phyloP scores from a whole-genome alignment of 352 stramenopile species.

The Globisporangium yorkense region DNA sequence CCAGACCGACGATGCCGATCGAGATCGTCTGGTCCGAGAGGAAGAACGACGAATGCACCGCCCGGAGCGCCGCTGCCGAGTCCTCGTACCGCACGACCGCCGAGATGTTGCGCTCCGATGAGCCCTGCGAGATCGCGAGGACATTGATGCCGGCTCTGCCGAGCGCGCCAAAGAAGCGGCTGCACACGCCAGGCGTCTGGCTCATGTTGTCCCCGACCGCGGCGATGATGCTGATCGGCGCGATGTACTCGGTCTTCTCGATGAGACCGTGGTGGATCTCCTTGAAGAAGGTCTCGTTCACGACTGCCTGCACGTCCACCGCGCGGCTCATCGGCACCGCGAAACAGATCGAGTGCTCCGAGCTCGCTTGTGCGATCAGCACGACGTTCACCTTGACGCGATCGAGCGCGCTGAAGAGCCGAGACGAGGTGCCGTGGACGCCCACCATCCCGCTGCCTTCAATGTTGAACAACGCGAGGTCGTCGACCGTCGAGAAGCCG shows the following conservation, averaged over 20 bases:
- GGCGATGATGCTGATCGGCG: constrained; percentile 93
- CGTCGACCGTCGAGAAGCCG: constrained; percentile 92
- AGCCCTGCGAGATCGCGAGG: constrained; percentile 93
- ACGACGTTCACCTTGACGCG: constrained; percentile 91
- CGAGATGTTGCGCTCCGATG: constrained; percentile 93
- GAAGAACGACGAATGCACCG: constrained; percentile 94
- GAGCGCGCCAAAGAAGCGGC: constrained; percentile 92
- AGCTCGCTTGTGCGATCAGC: constrained; percentile 92
- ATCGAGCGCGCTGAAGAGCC: constrained; percentile 92
- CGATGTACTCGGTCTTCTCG: constrained; percentile 77
- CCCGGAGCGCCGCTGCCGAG: constrained; percentile 88
- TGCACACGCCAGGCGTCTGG: constrained; percentile 87
- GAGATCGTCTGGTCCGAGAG: constrained; percentile 91
- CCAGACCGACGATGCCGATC: constrained; percentile 88
- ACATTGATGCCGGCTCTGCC: constrained; percentile 94
- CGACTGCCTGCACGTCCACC: constrained; percentile 57
- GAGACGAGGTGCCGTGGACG: constrained; percentile 89
- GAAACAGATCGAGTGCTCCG: constrained; percentile 95
- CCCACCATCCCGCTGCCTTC: constrained; percentile 95
- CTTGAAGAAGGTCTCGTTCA: constrained; percentile 86
- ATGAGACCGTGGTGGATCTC: constrained; percentile 83
- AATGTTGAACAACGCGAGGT: constrained; percentile 94
- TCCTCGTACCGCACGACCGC: constrained; percentile 88
- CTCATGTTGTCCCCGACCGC: constrained; percentile 95
- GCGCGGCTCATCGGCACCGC: constrained; percentile 80